Percentiles rank a stretch among this genome's conserved stretches.
These are phyloP conservation scores for Torrubiellomyces zombiae DNA, from an alignment of 2,329 filamentous ascomycete genomes.

Conservation along the genomic window DNA sequence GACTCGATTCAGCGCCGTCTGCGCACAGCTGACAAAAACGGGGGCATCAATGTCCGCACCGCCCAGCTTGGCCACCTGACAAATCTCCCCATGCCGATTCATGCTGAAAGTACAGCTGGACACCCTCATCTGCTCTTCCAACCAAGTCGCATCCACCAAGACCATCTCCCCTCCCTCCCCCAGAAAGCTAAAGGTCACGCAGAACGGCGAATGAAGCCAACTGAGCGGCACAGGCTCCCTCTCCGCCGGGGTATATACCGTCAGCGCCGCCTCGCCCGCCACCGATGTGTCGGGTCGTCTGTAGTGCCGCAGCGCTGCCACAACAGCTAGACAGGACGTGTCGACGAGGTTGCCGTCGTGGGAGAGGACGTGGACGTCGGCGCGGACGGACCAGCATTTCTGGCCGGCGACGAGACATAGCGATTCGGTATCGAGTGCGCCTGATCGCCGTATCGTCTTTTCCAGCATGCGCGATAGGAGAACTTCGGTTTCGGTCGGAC, in stretches of 20 bases:
- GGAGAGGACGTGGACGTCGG: slow-evolving; percentile 79
- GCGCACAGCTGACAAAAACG: slow-evolving; percentile 58
- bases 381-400: slow-evolving; percentile 83
- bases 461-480: slow-evolving; percentile 79
- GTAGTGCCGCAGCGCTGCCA: slow-evolving; percentile 83
- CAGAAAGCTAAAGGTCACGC: slow-evolving; percentile 79
- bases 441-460: slow-evolving; percentile 82
- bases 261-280: slow-evolving; percentile 64
- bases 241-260: slow-evolving; percentile 69
- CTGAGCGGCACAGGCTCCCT: slow-evolving; percentile 79
- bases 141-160: slow-evolving; percentile 52
- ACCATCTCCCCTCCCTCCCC: slow-evolving; percentile 50
- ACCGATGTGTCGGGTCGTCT: slow-evolving; percentile 78
- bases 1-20: slow-evolving; percentile 58
- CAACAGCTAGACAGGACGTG: slow-evolving; percentile 67
- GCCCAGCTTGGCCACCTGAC: slow-evolving; percentile 80
- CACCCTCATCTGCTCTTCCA: slow-evolving; percentile 62
- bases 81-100: slow-evolving; percentile 80
- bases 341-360: slow-evolving; percentile 86
- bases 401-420: slow-evolving; percentile 81
- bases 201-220: slow-evolving; percentile 83
- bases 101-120: slow-evolving; percentile 67
- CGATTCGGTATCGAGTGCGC: slow-evolving; percentile 87
- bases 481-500: slow-evolving; percentile 69
- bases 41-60: slow-evolving; percentile 70